Percentiles rank a stretch among this genome's conserved stretches.
These are phyloP conservation scores for Colletotrichum graminicola DNA, from an alignment of 2,329 filamentous ascomycete species.

Conservation along the genomic window DNA sequence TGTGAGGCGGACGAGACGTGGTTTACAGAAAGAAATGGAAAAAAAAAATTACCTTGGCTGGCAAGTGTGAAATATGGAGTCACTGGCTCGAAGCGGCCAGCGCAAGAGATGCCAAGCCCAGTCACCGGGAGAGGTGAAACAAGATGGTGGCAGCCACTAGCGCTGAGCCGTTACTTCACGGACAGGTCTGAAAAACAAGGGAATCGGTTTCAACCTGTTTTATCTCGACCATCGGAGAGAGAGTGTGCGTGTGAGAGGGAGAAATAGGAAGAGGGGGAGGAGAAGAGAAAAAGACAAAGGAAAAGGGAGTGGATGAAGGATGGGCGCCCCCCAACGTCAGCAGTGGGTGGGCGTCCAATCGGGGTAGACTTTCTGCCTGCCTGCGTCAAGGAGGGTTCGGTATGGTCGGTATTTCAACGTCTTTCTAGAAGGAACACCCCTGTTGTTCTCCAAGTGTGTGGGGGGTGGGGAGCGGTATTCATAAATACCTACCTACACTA, in stretches of 20 bases:
- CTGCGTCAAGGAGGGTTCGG: slow-evolving; percentile 34
- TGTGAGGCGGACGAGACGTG: slow-evolving; percentile 11
- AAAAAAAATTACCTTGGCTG: background rate
- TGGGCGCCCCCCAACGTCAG: background rate
- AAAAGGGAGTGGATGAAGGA: background rate
- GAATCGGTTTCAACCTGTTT: slow-evolving; percentile 38
- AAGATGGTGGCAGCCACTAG: background rate
- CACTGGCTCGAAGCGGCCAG: slow-evolving; percentile 1
- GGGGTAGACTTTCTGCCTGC: slow-evolving; percentile 17
- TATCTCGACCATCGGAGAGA: background rate
- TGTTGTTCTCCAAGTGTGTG: background rate
- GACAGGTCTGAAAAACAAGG: background rate
- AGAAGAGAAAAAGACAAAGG: background rate
- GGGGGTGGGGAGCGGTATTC: background rate
- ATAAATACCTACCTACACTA: background rate
- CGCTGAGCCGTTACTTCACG: background rate
- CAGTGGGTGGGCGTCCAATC: slow-evolving; percentile 5
- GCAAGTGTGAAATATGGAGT: background rate
- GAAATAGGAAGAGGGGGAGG: too few relatives aligned
- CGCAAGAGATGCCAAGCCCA: background rate
- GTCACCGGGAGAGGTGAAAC: background rate
- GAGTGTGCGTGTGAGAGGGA: background rate
- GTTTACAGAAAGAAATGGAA: background rate
- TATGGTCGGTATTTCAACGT: slow-evolving; percentile 31
- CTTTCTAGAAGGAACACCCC: slow-evolving; percentile 40